phyloP scores from a whole-genome alignment of 768 basidiomycete species.

The Pleurotus tuoliensis region DNA sequence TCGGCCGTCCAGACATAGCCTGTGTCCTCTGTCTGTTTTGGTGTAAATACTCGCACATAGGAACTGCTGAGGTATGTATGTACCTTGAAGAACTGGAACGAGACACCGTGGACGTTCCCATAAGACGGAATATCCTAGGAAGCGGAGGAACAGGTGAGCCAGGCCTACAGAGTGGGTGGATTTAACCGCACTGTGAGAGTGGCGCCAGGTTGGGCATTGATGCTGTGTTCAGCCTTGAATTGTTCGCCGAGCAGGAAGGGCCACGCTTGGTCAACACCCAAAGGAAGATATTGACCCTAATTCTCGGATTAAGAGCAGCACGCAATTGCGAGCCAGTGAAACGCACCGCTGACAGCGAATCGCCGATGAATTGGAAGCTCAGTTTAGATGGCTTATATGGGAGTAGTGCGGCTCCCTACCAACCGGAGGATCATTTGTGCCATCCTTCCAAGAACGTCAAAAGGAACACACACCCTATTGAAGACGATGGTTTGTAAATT shows the following conservation, averaged over 20 bases:
- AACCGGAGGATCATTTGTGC: neutral
- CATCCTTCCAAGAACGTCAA: neutral
- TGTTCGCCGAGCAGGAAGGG: conserved; percentile 46
- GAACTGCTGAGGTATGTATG: too few relatives aligned
- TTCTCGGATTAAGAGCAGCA: neutral
- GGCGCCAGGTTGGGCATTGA: conserved; percentile 53
- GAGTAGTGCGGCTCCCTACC: conserved; percentile 41
- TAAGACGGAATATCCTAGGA: conserved; percentile 46
- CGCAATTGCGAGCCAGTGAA: neutral
- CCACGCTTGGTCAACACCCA: conserved; percentile 57
- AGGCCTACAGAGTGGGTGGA: too few relatives aligned
- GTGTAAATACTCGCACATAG: too few relatives aligned
- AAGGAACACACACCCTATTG: conserved; percentile 31
- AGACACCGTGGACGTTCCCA: conserved; percentile 50
- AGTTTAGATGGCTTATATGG: conserved; percentile 42
- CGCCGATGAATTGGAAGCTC: conserved; percentile 54
- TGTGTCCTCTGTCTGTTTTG: conserved; percentile 48
- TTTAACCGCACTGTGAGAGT: conserved; percentile 35
- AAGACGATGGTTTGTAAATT: conserved; percentile 44
- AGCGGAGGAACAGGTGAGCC: neutral
- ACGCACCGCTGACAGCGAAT: conserved; percentile 51
- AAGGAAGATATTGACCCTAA: conserved; percentile 50
- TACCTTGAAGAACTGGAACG: conserved; percentile 48
- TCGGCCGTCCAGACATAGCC: conserved; percentile 49
- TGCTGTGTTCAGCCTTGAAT: conserved; percentile 49